These are phyloP conservation scores for Xenoacremonium recifei DNA, from an alignment of 2,329 filamentous ascomycete species.

Conservation along the genomic window DNA sequence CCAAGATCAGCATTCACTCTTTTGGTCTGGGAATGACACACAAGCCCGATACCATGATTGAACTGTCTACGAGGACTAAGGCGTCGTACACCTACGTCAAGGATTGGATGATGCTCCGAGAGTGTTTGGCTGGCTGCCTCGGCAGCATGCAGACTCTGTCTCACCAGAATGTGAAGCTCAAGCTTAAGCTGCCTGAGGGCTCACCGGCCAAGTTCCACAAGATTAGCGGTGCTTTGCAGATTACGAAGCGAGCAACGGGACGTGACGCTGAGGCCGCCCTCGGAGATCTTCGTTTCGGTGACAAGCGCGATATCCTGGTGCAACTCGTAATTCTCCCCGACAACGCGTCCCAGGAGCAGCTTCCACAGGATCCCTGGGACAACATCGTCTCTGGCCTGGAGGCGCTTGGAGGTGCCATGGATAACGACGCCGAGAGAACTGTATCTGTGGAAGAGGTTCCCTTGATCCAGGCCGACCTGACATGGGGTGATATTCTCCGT, in stretches of 20 bases:
- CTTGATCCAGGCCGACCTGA: slow-evolving; percentile 89
- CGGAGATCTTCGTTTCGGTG: slow-evolving; percentile 90
- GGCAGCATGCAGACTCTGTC: slow-evolving; percentile 90
- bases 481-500: slow-evolving; percentile 88
- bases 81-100: slow-evolving; percentile 98
- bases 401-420: slow-evolving; percentile 82
- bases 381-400: slow-evolving; percentile 94
- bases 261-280: slow-evolving; percentile 90
- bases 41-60: slow-evolving; percentile 98
- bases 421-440: slow-evolving; percentile 79
- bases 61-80: slow-evolving; percentile 91
- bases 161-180: slow-evolving; percentile 97
- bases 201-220: slow-evolving; percentile 98
- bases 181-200: slow-evolving; percentile 89
- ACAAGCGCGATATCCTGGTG: slow-evolving; percentile 90
- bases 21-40: slow-evolving; percentile 96
- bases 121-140: slow-evolving; percentile 90
- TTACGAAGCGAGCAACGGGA: slow-evolving; percentile 92
- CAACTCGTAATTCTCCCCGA: slow-evolving; percentile 92
- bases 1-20: slow-evolving; percentile 96
- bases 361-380: slow-evolving; percentile 95
- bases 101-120: slow-evolving; percentile 99
- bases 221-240: slow-evolving; percentile 93
- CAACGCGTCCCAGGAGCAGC: slow-evolving; percentile 74
- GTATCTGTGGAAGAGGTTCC: slow-evolving; percentile 92